Percentiles rank a stretch among this genome's conserved stretches.
These are phyloP conservation scores for Cenchrus fungigraminus DNA, from an alignment of 176 grass and related monocot genomes.

Conservation along the genomic window DNA sequence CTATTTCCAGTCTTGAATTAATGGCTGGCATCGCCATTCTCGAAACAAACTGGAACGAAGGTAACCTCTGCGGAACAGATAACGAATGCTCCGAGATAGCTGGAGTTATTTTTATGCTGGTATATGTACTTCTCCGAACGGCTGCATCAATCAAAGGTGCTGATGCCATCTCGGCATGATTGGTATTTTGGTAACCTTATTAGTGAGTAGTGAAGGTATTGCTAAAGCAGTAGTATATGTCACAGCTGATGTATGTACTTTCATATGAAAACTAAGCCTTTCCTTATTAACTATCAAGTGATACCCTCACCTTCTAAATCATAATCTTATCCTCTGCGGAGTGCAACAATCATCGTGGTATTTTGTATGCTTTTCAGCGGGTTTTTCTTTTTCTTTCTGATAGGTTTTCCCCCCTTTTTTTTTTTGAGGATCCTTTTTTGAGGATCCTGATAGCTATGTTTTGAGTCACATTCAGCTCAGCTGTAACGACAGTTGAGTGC, in stretches of 20 bases:
- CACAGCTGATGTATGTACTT: no score
- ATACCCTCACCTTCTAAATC: background rate
- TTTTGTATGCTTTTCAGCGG: background rate
- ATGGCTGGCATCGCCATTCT: background rate
- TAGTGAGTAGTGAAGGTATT: background rate
- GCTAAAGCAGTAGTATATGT: no score
- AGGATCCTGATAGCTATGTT: background rate
- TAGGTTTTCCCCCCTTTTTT: background rate
- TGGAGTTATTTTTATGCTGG: background rate
- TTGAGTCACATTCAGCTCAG: background rate
- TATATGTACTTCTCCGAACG: background rate
- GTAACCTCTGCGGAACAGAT: background rate
- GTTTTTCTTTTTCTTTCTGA: background rate
- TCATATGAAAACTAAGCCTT: background rate
- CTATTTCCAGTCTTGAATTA: background rate
- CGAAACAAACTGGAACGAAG: background rate
- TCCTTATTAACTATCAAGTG: background rate
- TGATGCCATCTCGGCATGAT: background rate
- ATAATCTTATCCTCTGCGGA: background rate
- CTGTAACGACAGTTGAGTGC: background rate
- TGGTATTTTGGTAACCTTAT: background rate
- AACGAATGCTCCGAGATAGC: no score
- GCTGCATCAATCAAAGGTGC: background rate
- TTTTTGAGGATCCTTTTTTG: background rate
- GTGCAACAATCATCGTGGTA: no score